Evolutionary conservation across 495 filamentous ascomycete genomes (phyloP).

Genomic region (Penicillium fimorum): DNA sequence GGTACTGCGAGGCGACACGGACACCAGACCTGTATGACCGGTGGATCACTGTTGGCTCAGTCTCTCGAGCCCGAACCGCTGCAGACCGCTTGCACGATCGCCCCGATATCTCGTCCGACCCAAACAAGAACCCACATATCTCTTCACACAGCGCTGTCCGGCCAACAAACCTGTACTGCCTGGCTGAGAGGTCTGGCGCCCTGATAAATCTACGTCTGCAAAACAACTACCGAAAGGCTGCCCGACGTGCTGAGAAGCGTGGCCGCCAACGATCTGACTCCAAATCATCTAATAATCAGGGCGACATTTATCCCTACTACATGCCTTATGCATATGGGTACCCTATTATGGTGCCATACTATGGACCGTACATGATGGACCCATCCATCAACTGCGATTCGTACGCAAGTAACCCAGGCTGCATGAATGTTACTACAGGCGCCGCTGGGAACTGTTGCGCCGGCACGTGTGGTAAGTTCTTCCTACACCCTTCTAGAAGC

Average conservation of each 20-base stretch:
- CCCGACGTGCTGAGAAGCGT: slow-evolving; percentile 60
- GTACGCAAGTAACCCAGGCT: slow-evolving; percentile 46
- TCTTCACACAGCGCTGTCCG: slow-evolving; percentile 63
- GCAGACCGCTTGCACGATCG: slow-evolving; percentile 55
- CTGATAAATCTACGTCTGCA: slow-evolving; percentile 31
- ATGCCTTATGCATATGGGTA: slow-evolving; percentile 43
- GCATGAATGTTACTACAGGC: slow-evolving; percentile 41
- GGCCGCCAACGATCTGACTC: slow-evolving; percentile 35
- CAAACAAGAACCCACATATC: slow-evolving; percentile 67
- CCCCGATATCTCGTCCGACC: slow-evolving; percentile 52
- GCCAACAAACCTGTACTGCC: slow-evolving; percentile 14
- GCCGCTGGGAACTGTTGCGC: slow-evolving; percentile 47
- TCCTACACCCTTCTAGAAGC: background rate
- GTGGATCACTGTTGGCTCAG: slow-evolving; percentile 26
- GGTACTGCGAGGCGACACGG: slow-evolving; percentile 83
- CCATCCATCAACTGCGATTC: slow-evolving; percentile 40
- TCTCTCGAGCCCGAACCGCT: slow-evolving; percentile 32
- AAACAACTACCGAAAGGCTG: slow-evolving; percentile 59
- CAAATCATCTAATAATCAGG: slow-evolving; percentile 7
- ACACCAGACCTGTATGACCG: slow-evolving; percentile 53
- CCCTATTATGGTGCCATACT: slow-evolving; percentile 52
- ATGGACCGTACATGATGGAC: slow-evolving; percentile 51
- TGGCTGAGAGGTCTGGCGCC: slow-evolving; percentile 8
- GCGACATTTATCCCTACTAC: slow-evolving; percentile 22
- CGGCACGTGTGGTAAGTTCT: slow-evolving; percentile 41